Evolutionary conservation across 352 stramenopile species (phyloP).

Genomic region (Phytophthora sojae): DNA sequence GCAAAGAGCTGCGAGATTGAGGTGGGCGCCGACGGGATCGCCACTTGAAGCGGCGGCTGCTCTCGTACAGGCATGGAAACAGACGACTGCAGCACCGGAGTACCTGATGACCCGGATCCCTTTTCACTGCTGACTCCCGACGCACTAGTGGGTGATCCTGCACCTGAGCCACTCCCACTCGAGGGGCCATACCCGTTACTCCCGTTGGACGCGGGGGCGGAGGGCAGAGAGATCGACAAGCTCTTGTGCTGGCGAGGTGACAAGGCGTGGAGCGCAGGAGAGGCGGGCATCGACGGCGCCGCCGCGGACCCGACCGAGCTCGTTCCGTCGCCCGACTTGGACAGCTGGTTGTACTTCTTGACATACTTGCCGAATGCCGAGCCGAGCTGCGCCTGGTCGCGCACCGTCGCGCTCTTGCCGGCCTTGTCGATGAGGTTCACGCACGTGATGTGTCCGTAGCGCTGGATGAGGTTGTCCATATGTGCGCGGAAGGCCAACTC

Average conservation of each 20-base stretch:
- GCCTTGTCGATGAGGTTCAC: constrained; percentile 96
- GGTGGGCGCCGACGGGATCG: constrained; percentile 52
- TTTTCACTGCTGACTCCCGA: constrained; percentile 43
- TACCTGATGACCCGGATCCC: constrained; percentile 12
- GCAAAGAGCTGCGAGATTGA: constrained; percentile 73
- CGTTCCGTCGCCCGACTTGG: constrained; percentile 56
- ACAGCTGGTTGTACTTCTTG: constrained; percentile 87
- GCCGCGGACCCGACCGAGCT: constrained; percentile 31
- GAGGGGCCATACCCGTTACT: constrained; percentile 29
- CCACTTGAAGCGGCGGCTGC: constrained; percentile 21
- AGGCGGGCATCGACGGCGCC: constrained; percentile 23
- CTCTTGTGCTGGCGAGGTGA: constrained; percentile 57
- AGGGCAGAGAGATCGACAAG: constrained; percentile 26
- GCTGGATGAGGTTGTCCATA: constrained; percentile 70
- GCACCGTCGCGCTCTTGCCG: constrained; percentile 72
- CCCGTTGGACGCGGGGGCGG: constrained; percentile 18
- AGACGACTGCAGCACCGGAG: constrained; percentile 28
- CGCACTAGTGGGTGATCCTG: constrained; percentile 43
- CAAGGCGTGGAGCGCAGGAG: constrained; percentile 31
- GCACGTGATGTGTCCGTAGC: constrained; percentile 85
- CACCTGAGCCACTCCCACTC: constrained; percentile 26
- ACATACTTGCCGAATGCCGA: constrained; percentile 91
- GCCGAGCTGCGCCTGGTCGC: constrained; percentile 93
- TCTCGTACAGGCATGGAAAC: constrained; percentile 32
- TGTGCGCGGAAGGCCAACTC: constrained; percentile 64